Conservation (phyloP, 176 grass and related monocot species). For the Carex parvula region DNA sequence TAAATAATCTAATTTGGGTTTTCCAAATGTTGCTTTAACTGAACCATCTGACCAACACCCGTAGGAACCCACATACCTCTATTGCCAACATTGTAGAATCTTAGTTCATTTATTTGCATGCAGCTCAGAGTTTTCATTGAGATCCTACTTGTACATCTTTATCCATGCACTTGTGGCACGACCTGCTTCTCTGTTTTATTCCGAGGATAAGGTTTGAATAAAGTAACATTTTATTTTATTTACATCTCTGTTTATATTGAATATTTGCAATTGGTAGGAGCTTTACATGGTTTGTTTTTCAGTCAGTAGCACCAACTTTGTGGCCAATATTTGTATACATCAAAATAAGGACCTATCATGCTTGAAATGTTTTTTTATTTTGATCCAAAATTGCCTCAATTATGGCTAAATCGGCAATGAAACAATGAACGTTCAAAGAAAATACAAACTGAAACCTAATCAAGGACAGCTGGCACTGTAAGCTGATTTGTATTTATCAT, state of each 20-base stretch:
- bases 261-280: background rate
- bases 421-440: background rate
- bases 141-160: constrained; percentile 95
- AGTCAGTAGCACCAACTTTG: background rate
- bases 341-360: background rate
- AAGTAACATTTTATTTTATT: background rate
- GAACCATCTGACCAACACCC: background rate
- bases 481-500: background rate
- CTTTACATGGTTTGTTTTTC: background rate
- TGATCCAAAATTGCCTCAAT: background rate
- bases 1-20: background rate
- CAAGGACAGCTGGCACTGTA: background rate
- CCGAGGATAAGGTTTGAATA: constrained; percentile 68
- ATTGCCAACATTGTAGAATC: background rate
- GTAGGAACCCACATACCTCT: background rate
- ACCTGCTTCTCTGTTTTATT: constrained; percentile 78
- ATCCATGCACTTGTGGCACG: constrained; percentile 77
- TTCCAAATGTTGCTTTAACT: background rate
- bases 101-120: constrained; percentile 34
- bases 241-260: background rate
- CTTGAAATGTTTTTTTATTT: background rate
- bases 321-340: background rate
- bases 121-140: constrained; percentile 83
- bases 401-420: background rate
- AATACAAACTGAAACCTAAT: background rate